Conservation (phyloP, 495 filamentous ascomycete genomes). For the Penicillium malachiteum region DNA sequence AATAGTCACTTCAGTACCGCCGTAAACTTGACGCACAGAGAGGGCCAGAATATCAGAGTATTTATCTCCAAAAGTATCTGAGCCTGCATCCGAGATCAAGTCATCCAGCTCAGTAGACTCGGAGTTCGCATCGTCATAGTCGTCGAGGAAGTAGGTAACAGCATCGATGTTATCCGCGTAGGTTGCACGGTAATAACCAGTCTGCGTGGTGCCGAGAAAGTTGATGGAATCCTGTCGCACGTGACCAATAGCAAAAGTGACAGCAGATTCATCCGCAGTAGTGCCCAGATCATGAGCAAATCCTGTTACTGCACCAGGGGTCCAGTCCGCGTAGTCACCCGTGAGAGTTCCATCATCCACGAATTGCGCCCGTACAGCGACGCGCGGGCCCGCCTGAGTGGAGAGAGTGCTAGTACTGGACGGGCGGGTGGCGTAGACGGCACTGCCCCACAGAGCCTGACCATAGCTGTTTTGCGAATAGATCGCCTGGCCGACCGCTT, state of each 20-base stretch:
- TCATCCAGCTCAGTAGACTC: constrained; percentile 32
- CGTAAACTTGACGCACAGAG: constrained; percentile 42
- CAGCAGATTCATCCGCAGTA: constrained; percentile 19
- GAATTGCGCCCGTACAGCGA: constrained; percentile 28
- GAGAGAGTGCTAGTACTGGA: constrained; percentile 20
- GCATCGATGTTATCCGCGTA: constrained; percentile 24
- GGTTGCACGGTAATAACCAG: constrained; percentile 37
- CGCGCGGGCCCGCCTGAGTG: constrained; percentile 23
- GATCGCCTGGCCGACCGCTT: constrained; percentile 18
- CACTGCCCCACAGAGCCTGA: constrained; percentile 42
- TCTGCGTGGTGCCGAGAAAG: constrained; percentile 39
- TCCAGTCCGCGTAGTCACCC: constrained; percentile 23
- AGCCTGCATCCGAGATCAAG: constrained; percentile 21
- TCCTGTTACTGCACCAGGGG: constrained; percentile 29
- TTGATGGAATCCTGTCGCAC: constrained; percentile 38
- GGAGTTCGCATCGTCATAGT: constrained; percentile 35
- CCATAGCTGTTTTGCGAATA: constrained; percentile 32
- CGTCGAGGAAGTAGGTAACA: constrained; percentile 38
- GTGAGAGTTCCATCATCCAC: constrained; percentile 28
- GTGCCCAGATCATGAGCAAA: constrained; percentile 40
- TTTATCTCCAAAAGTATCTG: constrained; percentile 31
- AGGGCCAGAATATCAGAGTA: constrained; percentile 45
- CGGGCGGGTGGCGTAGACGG: constrained; percentile 38
- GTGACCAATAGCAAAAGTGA: constrained; percentile 47
- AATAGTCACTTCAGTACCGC: constrained; percentile 43